Evolutionary conservation across 257 asterid species (phyloP).

Genomic region (Nemophila menziesii): DNA sequence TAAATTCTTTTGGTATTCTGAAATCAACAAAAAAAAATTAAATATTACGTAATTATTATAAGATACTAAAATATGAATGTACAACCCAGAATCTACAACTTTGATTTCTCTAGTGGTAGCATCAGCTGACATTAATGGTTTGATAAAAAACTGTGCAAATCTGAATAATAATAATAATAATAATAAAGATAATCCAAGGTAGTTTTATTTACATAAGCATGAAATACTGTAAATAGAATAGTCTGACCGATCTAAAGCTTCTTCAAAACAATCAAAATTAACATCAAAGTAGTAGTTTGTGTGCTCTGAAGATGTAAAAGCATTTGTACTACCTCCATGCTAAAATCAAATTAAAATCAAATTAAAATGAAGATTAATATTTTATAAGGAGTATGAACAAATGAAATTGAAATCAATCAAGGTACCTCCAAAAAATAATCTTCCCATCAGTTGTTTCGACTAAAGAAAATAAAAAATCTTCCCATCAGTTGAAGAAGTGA

Average conservation of each 20-base stretch:
- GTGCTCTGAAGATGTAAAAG: slow-evolving; percentile 74
- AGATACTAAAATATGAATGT: slow-evolving; percentile 8
- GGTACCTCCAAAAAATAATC: too few species aligned
- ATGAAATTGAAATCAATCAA: too few species aligned
- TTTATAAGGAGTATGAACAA: too few species aligned
- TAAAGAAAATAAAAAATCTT: too few species aligned
- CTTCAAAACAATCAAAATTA: slow-evolving; percentile 76
- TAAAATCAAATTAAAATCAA: slow-evolving; percentile 18
- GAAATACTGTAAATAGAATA: slow-evolving; percentile 3
- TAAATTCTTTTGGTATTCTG: slow-evolving; percentile 91
- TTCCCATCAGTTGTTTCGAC: too few species aligned
- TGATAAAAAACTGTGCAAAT: slow-evolving; percentile 85
- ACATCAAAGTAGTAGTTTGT: slow-evolving; percentile 86
- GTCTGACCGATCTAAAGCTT: slow-evolving; percentile 84
- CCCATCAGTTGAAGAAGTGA: too few species aligned
- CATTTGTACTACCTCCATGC: slow-evolving; percentile 99
- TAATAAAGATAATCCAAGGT: slow-evolving; percentile 7
- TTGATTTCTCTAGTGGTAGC: slow-evolving; percentile 90
- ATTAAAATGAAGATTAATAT: slow-evolving; percentile 2
- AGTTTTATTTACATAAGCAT: slow-evolving; percentile 3
- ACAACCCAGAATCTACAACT: slow-evolving; percentile 93
- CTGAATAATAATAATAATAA: slow-evolving; percentile 33
- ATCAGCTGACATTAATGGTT: slow-evolving; percentile 94
- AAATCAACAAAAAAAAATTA: slow-evolving; percentile 9
- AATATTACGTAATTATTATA: too few species aligned